phyloP scores from a whole-genome alignment of 176 grass and related monocot genomes.

The Cocos nucifera region DNA sequence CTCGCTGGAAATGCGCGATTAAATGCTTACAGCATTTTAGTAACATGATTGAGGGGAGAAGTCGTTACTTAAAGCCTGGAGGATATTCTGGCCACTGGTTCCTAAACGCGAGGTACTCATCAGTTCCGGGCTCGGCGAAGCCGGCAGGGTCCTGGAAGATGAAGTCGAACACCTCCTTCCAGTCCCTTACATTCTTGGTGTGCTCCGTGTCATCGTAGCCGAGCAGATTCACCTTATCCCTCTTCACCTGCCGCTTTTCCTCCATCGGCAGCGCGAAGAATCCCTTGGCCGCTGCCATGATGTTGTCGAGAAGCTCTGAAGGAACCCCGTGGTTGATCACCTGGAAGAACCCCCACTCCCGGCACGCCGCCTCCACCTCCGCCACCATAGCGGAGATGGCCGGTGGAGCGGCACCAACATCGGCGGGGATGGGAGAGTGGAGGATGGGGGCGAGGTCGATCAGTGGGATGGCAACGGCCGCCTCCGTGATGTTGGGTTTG shows the following conservation, averaged over 20 bases:
- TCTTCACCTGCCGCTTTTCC: constrained; percentile 34
- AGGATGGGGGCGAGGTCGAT: constrained; percentile 64
- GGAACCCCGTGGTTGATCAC: constrained; percentile 64
- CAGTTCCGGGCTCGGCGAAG: background rate
- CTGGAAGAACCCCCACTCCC: constrained; percentile 86
- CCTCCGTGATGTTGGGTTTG: constrained; percentile 21
- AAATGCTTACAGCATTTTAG: too few species aligned
- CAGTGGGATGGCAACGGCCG: constrained; percentile 47
- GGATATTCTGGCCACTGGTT: constrained; percentile 66
- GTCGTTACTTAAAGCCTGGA: constrained; percentile 42
- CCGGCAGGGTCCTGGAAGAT: constrained; percentile 13
- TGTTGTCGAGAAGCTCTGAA: constrained; percentile 19
- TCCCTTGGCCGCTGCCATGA: constrained; percentile 28
- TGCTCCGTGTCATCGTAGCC: constrained; percentile 83
- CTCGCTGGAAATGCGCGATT: too few species aligned
- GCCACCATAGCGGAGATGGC: constrained; percentile 12
- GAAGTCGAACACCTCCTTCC: constrained; percentile 93
- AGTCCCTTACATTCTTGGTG: constrained; percentile 93
- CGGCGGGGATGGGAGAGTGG: background rate
- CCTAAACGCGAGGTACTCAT: constrained; percentile 29
- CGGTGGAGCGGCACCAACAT: background rate
- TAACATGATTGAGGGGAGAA: too few species aligned
- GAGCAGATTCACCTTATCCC: constrained; percentile 43
- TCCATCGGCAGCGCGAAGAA: constrained; percentile 51
- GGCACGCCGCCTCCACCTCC: constrained; percentile 54